These are phyloP conservation scores for Nannochloropsis oceanica DNA, from an alignment of 108 stramenopile species.

Conservation along the genomic window DNA sequence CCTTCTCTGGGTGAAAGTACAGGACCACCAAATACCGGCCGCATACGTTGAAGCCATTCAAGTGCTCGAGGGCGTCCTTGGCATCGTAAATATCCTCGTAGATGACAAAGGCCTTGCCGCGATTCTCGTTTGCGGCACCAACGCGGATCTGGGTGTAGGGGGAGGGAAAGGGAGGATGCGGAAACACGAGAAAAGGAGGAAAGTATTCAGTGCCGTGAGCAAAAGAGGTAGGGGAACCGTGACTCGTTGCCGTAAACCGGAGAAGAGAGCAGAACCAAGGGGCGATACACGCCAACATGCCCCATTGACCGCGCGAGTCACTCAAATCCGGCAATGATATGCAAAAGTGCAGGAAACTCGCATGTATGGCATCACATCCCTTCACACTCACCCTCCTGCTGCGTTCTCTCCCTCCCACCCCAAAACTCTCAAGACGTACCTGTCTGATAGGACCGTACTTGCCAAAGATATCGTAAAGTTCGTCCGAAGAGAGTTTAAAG, in stretches of 20 bases:
- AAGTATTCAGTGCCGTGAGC: too few species aligned
- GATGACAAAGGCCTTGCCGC: constrained; percentile 67
- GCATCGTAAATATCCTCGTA: constrained; percentile 91
- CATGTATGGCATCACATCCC: too few species aligned
- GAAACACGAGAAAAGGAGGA: too few species aligned
- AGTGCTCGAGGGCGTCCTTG: constrained; percentile 85
- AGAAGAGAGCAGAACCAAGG: too few species aligned
- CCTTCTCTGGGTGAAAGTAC: constrained; percentile 58
- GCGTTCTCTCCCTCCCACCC: too few species aligned
- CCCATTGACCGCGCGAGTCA: too few species aligned
- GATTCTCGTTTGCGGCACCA: constrained; percentile 24
- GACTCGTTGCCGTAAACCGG: too few species aligned
- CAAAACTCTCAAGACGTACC: background rate
- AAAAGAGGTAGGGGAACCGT: background rate
- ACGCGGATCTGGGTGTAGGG: constrained; percentile 45
- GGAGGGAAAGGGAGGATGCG: background rate
- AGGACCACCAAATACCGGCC: constrained; percentile 87
- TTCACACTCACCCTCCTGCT: background rate
- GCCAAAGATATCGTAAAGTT: constrained; percentile 95
- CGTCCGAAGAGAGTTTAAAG: constrained; percentile 84
- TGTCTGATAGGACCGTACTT: constrained; percentile 97
- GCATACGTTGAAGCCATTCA: constrained; percentile 93
- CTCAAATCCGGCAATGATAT: too few species aligned
- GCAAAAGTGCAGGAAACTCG: too few species aligned
- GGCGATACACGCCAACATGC: too few species aligned